Conservation (phyloP, 257 asterid species). For the Solanum sparsipilum region DNA sequence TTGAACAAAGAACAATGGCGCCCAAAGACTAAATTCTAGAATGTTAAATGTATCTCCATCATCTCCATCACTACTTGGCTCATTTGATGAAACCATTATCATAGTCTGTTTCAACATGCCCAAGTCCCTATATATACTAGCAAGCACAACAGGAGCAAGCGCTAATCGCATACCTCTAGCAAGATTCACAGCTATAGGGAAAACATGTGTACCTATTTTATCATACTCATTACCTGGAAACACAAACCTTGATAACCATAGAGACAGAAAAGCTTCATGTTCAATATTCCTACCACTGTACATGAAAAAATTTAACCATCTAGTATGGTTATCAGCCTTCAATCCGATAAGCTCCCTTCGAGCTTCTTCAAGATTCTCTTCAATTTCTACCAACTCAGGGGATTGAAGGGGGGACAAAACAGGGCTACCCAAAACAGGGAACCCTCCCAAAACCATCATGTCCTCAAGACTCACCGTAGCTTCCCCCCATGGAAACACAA, state of each 20-base stretch:
- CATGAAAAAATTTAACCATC: conserved; percentile 22
- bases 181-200: conserved; percentile 21
- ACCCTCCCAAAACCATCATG: conserved; percentile 28
- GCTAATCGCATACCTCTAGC: conserved; percentile 26
- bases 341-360: background rate
- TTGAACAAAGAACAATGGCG: conserved; percentile 25
- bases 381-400: background rate
- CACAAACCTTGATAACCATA: conserved; percentile 33
- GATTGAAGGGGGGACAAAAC: conserved; percentile 2
- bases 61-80: background rate
- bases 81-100: background rate
- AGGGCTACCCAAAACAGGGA: conserved; percentile 20
- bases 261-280: conserved; percentile 35
- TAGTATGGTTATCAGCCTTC: background rate
- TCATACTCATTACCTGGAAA: conserved; percentile 16
- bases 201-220: conserved; percentile 1
- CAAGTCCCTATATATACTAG: conserved; percentile 31
- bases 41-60: background rate
- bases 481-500: conserved; percentile 43
- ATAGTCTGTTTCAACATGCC: conserved; percentile 16
- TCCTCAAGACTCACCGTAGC: conserved; percentile 34
- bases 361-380: background rate
- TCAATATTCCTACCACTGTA: background rate
- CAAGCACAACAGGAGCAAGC: conserved; percentile 30
- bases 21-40: conserved; percentile 12